Evolutionary conservation across 805 yeast genomes (phyloP).

Genomic region (Isabelozyma gotoi): DNA sequence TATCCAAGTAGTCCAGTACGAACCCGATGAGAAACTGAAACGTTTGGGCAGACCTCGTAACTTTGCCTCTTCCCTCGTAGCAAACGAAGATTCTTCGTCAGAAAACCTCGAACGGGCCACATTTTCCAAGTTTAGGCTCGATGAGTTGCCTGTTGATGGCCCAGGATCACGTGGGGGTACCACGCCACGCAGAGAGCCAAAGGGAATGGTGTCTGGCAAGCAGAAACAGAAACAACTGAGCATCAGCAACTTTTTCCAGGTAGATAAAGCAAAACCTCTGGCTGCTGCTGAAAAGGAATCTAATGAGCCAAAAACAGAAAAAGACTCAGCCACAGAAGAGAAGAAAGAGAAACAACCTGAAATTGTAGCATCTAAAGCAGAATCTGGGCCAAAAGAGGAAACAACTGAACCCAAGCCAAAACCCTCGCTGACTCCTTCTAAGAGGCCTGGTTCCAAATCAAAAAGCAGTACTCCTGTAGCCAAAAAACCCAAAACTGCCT

Average conservation of each 20-base stretch:
- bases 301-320: too few species aligned
- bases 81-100: conserved; percentile 16
- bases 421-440: neutral
- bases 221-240: conserved; percentile 16
- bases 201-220: conserved; percentile 22
- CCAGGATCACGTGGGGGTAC: conserved; percentile 42
- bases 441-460: neutral
- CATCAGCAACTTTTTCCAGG: neutral
- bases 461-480: neutral
- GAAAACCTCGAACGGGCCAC: conserved; percentile 30
- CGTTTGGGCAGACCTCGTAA: conserved; percentile 38
- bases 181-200: conserved; percentile 14
- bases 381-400: neutral
- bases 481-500: conserved; percentile 6
- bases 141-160: conserved; percentile 32
- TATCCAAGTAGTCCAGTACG: conserved; percentile 26
- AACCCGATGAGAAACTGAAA: conserved; percentile 29
- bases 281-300: neutral
- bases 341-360: too few species aligned
- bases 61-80: neutral
- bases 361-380: neutral
- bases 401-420: neutral
- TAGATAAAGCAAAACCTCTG: neutral
- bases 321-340: too few species aligned
- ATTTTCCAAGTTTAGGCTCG: conserved; percentile 33